Evolutionary conservation across 2,329 filamentous ascomycete genomes (phyloP).

Genomic region (Fusarium verticillioides): DNA sequence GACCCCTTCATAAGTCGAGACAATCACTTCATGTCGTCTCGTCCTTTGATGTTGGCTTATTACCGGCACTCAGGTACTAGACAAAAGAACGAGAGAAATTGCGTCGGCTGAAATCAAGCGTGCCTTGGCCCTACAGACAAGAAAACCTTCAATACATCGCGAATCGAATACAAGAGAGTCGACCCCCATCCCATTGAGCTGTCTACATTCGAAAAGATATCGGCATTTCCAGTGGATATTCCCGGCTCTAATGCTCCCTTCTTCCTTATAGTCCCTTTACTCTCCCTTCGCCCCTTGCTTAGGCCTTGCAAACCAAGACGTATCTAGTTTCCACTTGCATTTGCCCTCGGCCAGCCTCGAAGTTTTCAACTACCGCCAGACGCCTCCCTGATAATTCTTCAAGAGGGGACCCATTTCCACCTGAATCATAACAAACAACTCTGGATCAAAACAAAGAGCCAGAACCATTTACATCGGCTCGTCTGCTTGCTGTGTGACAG

Average conservation of each 20-base stretch:
- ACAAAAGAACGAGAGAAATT: conserved; percentile 44
- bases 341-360: conserved; percentile 27
- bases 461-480: conserved; percentile 18
- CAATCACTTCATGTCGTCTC: conserved; percentile 47
- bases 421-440: conserved; percentile 46
- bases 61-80: conserved; percentile 47
- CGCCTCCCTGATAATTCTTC: conserved; percentile 36
- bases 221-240: conserved; percentile 33
- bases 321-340: conserved; percentile 14
- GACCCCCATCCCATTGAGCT: conserved; percentile 43
- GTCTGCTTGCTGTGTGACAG: conserved; percentile 13
- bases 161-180: conserved; percentile 48
- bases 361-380: conserved; percentile 12
- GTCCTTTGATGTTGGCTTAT: conserved; percentile 42
- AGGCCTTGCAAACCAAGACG: conserved; percentile 22
- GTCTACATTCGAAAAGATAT: conserved; percentile 32
- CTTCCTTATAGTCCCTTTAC: conserved; percentile 38
- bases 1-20: conserved; percentile 47
- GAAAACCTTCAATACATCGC: conserved; percentile 37
- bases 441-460: conserved; percentile 42
- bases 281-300: conserved; percentile 39
- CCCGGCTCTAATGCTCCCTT: conserved; percentile 41
- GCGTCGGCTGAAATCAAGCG: conserved; percentile 42
- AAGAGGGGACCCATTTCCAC: conserved; percentile 36
- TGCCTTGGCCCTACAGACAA: conserved; percentile 33